Percentiles rank a stretch among this genome's conserved stretches.
Conservation (phyloP, 1,139 yeast genomes). For the Wickerhamomyces sp. region DNA sequence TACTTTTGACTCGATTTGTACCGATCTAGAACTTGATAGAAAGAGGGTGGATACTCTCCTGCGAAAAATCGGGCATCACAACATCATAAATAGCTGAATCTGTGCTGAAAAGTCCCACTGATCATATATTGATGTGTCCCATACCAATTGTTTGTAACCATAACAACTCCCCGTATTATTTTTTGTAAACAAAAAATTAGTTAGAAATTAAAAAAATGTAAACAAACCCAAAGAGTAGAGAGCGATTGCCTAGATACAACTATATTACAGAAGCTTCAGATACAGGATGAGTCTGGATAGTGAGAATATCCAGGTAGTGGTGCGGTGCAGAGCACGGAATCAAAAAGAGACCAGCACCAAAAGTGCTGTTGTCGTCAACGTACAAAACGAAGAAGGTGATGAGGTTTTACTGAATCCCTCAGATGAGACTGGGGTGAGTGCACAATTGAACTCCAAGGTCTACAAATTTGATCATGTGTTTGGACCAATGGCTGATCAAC, state of each 20-base stretch:
- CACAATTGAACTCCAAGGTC: slow-evolving; percentile 35
- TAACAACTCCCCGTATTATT: neutral
- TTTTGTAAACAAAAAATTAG: slow-evolving; percentile 3
- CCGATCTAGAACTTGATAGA: slow-evolving; percentile 56
- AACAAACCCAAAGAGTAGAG: neutral
- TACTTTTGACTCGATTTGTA: slow-evolving; percentile 69
- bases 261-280: neutral
- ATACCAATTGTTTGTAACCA: neutral
- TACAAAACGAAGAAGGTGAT: slow-evolving; percentile 37
- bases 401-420: slow-evolving; percentile 28
- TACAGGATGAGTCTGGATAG: slow-evolving; percentile 19
- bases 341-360: slow-evolving; percentile 64
- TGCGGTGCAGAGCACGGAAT: slow-evolving; percentile 82
- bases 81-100: slow-evolving; percentile 28
- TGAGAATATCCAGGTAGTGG: slow-evolving; percentile 72
- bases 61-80: slow-evolving; percentile 33
- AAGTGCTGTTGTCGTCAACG: slow-evolving; percentile 67
- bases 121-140: neutral
- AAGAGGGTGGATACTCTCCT: slow-evolving; percentile 49
- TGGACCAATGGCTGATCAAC: slow-evolving; percentile 68
- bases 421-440: slow-evolving; percentile 21
- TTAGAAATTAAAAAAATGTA: neutral
- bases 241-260: too few species aligned
- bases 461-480: slow-evolving; percentile 71
- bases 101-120: too few species aligned